phyloP scores from a whole-genome alignment of 176 grass and related monocot genomes.

The Raddia distichophylla region DNA sequence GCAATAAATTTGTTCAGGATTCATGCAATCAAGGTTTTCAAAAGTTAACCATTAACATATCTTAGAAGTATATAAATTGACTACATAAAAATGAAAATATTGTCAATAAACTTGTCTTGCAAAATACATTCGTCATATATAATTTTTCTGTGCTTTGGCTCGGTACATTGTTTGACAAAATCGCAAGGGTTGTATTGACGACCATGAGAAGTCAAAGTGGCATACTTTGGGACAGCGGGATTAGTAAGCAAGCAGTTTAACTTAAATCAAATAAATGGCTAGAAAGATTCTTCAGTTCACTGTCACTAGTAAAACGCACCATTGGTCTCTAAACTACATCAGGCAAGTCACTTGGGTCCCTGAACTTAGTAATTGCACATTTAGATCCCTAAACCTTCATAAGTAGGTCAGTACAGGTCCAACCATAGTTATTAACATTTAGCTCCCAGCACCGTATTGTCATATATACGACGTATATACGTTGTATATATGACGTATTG shows the following conservation, averaged over 20 bases:
- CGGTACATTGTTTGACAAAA: no score
- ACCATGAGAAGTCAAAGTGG: no score
- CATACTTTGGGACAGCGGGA: background rate
- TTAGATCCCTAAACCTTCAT: background rate
- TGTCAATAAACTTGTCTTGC: background rate
- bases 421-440: background rate
- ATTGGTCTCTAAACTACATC: background rate
- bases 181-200: no score
- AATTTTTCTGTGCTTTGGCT: no score
- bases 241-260: background rate
- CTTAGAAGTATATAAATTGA: background rate
- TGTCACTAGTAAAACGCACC: background rate
- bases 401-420: background rate
- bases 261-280: conserved; percentile 9
- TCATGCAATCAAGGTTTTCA: background rate
- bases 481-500: no score
- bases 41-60: background rate
- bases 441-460: no score
- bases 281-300: conserved; percentile 2
- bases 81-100: background rate
- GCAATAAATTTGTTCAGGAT: background rate
- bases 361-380: background rate
- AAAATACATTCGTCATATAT: background rate
- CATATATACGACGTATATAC: no score
- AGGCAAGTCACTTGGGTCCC: background rate